phyloP scores from a whole-genome alignment of 2,329 filamentous ascomycete species.

The Penicillium sp. region DNA sequence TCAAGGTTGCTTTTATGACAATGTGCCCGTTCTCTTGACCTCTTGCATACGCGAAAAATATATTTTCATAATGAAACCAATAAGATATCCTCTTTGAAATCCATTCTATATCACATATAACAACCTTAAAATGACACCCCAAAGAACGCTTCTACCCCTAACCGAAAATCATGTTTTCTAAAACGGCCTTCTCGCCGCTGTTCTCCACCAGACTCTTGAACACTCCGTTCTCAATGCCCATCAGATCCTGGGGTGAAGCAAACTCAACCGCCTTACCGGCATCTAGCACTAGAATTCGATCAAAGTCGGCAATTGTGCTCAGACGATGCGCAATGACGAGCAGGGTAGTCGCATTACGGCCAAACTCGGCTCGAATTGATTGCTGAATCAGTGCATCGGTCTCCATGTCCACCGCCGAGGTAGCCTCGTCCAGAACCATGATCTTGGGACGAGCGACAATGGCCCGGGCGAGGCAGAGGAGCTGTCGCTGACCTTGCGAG shows the following conservation, averaged over 20 bases:
- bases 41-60: not conserved
- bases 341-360: constrained; percentile 59
- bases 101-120: constrained; percentile 4
- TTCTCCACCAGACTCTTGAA: constrained; percentile 26
- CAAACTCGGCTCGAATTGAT: constrained; percentile 71
- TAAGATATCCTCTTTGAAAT: constrained; percentile 7
- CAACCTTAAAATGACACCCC: not conserved
- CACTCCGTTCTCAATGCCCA: constrained; percentile 34
- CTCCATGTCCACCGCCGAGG: constrained; percentile 73
- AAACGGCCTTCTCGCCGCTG: constrained; percentile 24
- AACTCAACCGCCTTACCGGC: constrained; percentile 69
- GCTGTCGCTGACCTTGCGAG: constrained; percentile 34
- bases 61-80: not conserved
- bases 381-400: constrained; percentile 74
- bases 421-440: constrained; percentile 80
- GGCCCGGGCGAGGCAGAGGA: constrained; percentile 32
- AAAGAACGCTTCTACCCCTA: not conserved
- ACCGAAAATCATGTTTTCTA: constrained; percentile 26
- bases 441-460: constrained; percentile 72
- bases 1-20: constrained; percentile 6
- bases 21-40: constrained; percentile 2
- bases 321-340: constrained; percentile 74
- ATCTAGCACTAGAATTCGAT: constrained; percentile 69
- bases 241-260: constrained; percentile 63
- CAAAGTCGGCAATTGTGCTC: constrained; percentile 75